Evolutionary conservation across 768 basidiomycete species (phyloP).

Genomic region (Russula brevipes): DNA sequence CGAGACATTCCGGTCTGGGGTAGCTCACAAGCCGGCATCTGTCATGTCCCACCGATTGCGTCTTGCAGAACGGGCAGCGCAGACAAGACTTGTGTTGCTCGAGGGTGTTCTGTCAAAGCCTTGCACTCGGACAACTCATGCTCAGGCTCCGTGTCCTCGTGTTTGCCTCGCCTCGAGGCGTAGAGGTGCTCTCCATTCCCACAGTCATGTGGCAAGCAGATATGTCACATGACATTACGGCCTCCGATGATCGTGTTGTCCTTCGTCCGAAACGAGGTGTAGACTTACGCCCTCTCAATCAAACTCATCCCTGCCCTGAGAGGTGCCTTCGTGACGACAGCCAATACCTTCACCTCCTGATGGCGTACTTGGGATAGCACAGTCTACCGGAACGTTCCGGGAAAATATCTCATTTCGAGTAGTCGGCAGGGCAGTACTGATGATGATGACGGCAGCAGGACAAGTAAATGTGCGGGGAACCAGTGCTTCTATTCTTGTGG

Average conservation of each 20-base stretch:
- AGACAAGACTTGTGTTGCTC: background rate
- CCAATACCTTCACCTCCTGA: background rate
- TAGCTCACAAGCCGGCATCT: background rate
- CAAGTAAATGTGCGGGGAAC: background rate
- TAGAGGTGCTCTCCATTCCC: background rate
- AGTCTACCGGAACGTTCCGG: background rate
- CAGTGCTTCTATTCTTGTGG: background rate
- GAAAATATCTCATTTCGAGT: background rate
- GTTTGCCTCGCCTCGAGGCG: constrained; percentile 7
- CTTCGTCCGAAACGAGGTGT: background rate
- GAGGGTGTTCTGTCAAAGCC: background rate
- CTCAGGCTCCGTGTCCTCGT: constrained; percentile 4
- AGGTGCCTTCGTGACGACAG: background rate
- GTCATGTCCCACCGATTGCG: background rate
- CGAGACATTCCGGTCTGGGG: background rate
- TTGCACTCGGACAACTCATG: too few relatives aligned
- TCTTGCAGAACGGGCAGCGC: background rate
- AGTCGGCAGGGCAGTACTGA: background rate
- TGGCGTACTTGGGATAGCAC: background rate
- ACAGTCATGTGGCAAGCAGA: background rate
- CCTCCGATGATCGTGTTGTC: background rate
- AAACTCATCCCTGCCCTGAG: background rate
- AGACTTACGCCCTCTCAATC: background rate
- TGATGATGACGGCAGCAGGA: background rate
- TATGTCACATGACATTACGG: background rate